Conservation (phyloP, 306 rosid genomes). For the Sphenostylis stenocarpa region DNA sequence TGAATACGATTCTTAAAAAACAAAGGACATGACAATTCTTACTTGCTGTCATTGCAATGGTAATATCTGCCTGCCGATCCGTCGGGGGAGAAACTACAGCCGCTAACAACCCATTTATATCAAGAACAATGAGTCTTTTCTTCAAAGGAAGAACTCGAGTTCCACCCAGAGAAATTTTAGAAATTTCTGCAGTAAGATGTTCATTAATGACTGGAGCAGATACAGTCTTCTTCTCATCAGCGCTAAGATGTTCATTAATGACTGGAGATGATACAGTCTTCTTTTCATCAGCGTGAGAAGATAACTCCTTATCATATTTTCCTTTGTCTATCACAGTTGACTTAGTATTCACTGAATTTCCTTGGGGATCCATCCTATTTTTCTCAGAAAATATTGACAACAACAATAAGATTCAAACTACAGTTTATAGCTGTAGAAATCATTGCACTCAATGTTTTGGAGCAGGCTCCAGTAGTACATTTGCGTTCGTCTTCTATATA, state of each 20-base stretch:
- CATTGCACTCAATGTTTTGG: background rate
- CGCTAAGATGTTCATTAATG: too few relatives aligned
- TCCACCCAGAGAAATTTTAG: constrained; percentile 32
- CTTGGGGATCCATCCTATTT: constrained; percentile 24
- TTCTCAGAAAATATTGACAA: background rate
- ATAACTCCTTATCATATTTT: constrained; percentile 20
- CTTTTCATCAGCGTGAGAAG: constrained; percentile 21
- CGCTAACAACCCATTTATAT: constrained; percentile 71
- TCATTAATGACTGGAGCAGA: constrained; percentile 19
- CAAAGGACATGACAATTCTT: background rate
- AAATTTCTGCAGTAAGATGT: constrained; percentile 28
- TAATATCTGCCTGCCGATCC: constrained; percentile 52
- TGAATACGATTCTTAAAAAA: background rate
- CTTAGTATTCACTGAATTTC: background rate
- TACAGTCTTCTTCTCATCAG: background rate
- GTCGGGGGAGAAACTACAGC: constrained; percentile 63
- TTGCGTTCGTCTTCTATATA: too few relatives aligned
- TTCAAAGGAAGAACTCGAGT: constrained; percentile 25
- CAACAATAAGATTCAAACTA: background rate
- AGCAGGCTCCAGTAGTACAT: background rate
- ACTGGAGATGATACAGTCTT: too few relatives aligned
- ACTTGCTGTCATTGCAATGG: constrained; percentile 53
- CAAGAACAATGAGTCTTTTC: constrained; percentile 82
- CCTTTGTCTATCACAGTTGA: constrained; percentile 21
- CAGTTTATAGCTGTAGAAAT: background rate